phyloP scores from a whole-genome alignment of 352 stramenopile genomes.

The Peronospora destructor region DNA sequence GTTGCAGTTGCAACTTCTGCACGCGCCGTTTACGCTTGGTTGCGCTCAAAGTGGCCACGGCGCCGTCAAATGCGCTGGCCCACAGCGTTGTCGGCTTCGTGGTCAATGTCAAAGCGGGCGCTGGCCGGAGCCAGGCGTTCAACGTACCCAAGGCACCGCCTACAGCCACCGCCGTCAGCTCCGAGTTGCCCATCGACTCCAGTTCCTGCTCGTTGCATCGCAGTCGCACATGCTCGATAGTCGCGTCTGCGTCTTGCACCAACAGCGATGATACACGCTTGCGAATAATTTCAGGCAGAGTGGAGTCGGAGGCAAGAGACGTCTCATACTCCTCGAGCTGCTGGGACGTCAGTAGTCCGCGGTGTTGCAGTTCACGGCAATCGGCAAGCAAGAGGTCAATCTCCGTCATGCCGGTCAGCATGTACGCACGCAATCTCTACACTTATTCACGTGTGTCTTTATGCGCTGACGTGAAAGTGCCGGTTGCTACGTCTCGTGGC shows the following conservation, averaged over 20 bases:
- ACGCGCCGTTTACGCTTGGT: constrained; percentile 53
- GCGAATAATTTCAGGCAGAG: constrained; percentile 2
- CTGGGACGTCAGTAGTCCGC: constrained; percentile 26
- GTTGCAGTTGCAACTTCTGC: constrained; percentile 57
- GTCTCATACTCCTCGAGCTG: constrained; percentile 31
- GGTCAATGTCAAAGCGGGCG: constrained; percentile 3
- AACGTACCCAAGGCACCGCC: constrained; percentile 58
- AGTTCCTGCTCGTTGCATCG: constrained; percentile 49
- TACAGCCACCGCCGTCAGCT: constrained; percentile 54
- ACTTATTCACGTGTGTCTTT: constrained; percentile 1
- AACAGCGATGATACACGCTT: constrained; percentile 26
- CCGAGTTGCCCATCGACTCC: constrained; percentile 38
- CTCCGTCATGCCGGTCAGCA: neutral
- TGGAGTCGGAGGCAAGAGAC: constrained; percentile 4
- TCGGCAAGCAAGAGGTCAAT: constrained; percentile 22
- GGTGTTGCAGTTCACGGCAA: constrained; percentile 33
- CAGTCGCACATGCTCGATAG: constrained; percentile 42
- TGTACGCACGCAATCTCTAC: constrained; percentile 1
- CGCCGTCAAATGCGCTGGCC: constrained; percentile 65
- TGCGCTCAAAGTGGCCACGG: constrained; percentile 68
- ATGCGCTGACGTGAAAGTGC: constrained; percentile 7
- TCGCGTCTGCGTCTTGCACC: constrained; percentile 38
- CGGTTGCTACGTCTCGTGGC: constrained; percentile 9
- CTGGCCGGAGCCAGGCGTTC: constrained; percentile 56
- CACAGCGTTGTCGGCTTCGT: constrained; percentile 36